These are phyloP conservation scores for Neofusicoccum parvum DNA, from an alignment of 2,329 filamentous ascomycete species.

Conservation along the genomic window DNA sequence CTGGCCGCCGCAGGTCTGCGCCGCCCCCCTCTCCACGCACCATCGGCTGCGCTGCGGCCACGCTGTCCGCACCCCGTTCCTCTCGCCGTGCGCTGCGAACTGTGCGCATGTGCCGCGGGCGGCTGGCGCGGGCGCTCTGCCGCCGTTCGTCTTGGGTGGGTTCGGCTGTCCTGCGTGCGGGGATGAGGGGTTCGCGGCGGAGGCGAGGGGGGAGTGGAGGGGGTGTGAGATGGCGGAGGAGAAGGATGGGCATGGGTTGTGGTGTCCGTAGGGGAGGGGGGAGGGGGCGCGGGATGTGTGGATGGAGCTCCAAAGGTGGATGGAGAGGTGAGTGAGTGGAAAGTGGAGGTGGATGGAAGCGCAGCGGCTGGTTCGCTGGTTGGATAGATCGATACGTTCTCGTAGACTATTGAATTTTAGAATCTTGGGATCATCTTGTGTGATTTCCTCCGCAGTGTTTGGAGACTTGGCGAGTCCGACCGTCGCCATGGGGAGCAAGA, in stretches of 20 bases:
- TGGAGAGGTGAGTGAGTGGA: background rate
- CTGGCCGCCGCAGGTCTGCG: slow-evolving; percentile 2
- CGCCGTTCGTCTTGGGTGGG: background rate
- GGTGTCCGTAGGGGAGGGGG: background rate
- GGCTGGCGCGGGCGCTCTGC: background rate
- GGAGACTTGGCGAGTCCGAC: too few species aligned
- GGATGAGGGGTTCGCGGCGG: background rate
- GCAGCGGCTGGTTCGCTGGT: too few species aligned
- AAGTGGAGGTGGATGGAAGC: background rate
- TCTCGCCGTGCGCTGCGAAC: slow-evolving; percentile 3
- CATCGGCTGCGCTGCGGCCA: slow-evolving; percentile 9
- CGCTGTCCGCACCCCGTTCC: slow-evolving; percentile 1
- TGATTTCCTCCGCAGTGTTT: too few species aligned
- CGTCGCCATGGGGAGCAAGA: too few species aligned
- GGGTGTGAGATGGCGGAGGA: background rate
- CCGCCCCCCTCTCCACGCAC: slow-evolving; percentile 10
- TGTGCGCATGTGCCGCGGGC: background rate
- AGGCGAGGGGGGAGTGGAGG: background rate
- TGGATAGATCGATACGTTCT: too few species aligned
- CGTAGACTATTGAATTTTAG: too few species aligned
- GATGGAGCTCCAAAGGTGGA: too few species aligned
- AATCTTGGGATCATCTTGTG: too few species aligned
- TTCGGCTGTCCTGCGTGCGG: background rate
- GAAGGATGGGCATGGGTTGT: background rate
- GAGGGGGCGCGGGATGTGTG: too few species aligned